These are phyloP conservation scores for Elsinoe necatrix DNA, from an alignment of 2,329 filamentous ascomycete species.

Conservation along the genomic window DNA sequence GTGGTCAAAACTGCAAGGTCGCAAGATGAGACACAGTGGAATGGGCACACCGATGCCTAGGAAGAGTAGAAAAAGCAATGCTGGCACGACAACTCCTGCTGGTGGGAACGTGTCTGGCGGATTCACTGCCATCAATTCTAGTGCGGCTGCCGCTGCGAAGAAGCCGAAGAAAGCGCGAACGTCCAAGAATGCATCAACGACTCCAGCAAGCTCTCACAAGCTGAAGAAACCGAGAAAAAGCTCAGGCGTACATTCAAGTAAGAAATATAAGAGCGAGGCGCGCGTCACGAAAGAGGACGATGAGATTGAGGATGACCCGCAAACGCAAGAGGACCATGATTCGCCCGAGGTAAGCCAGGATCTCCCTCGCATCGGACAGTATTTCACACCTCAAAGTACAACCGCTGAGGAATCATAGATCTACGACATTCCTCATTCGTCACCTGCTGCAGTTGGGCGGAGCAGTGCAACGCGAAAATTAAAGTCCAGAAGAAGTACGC, in stretches of 20 bases:
- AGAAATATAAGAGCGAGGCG: background rate
- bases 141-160: background rate
- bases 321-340: background rate
- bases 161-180: background rate
- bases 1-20: slow-evolving; percentile 49
- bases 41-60: background rate
- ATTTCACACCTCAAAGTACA: slow-evolving; percentile 9
- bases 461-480: background rate
- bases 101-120: background rate
- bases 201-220: background rate
- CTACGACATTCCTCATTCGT: slow-evolving; percentile 8
- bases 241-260: background rate
- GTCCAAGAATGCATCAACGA: background rate
- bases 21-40: slow-evolving; percentile 22
- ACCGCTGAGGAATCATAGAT: slow-evolving; percentile 9
- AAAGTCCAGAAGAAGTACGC: background rate
- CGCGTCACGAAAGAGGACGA: background rate
- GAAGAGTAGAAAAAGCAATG: background rate
- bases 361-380: background rate
- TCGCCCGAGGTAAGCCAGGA: slow-evolving; percentile 1
- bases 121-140: background rate
- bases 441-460: background rate
- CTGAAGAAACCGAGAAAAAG: background rate
- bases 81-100: background rate
- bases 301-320: background rate